Evolutionary conservation across 352 stramenopile species (phyloP), one percentile per base, ranked within the genome.

Genomic region (Globisporangium rhizosaccharum): DNA sequence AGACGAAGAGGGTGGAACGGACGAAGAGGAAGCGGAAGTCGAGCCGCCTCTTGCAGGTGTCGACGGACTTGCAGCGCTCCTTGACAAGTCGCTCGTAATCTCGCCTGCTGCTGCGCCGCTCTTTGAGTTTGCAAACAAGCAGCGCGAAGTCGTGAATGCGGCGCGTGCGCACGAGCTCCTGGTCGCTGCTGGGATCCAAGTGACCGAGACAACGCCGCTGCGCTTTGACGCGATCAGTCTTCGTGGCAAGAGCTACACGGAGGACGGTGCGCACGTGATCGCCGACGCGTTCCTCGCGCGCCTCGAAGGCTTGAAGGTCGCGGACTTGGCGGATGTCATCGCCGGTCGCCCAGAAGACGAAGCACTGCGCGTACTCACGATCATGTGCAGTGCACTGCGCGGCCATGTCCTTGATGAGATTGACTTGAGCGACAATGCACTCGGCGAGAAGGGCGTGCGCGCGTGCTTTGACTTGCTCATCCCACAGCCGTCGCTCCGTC

Each of bases 311-410:
- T 61, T 92, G 2, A 79, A 84, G 59, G 58, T 88, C 53, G 85
- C 86, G 8, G 91, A 98, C 62, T 62, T 97, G 41, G 85, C 85
- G 9, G 93, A 98, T 63, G 91, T 97, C 50, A 98, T 98, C 51
- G 92, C 93, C 5, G 85, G 87, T 0, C 85, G 90, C 23, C 85
- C 76, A 17, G 92, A 97, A 58, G 88, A 96, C 56, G 83, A 97
- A 65, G 93, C 88, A 23, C 67, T 98, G 30, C 71, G 85, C 26
- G 91, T 97, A 28, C 75, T 98, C 10, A 67, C 75, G 49, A 82
- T 73, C 18, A 82, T 98, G 57, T 94, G 82, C 57, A 64, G 73
- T 46, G 81, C 88, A 25, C 78, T 97, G 45, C 68, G 62, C 46
- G 77, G 85, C 46, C 76, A 91, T 55, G 56, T 85, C 20, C 73